Conservation (phyloP, 768 basidiomycete genomes). For the Dioszegia crocea region DNA sequence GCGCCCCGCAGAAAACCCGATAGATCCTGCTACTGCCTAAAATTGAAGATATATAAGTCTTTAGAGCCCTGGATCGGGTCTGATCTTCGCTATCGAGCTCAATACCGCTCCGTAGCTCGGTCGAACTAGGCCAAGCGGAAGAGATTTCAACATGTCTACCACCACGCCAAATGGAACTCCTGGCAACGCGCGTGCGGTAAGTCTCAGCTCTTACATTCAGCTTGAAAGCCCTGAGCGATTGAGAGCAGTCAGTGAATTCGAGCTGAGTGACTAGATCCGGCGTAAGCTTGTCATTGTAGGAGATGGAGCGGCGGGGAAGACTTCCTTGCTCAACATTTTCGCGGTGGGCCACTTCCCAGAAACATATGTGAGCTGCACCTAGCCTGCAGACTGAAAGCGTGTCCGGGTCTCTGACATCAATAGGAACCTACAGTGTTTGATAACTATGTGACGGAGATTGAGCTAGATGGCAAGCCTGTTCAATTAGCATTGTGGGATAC, state of each 20-base stretch:
- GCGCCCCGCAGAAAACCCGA: too few species aligned
- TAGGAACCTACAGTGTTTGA: slow-evolving; percentile 79
- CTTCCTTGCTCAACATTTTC: slow-evolving; percentile 42
- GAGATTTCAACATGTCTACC: slow-evolving; percentile 1
- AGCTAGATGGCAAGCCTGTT: slow-evolving; percentile 94
- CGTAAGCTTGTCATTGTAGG: slow-evolving; percentile 88
- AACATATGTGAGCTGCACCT: slow-evolving; percentile 21
- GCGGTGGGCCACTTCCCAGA: slow-evolving; percentile 49
- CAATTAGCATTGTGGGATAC: slow-evolving; percentile 99
- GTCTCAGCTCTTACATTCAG: not conserved
- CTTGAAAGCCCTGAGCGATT: not conserved
- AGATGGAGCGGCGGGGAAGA: slow-evolving; percentile 96
- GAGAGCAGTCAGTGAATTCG: not conserved
- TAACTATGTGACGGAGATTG: slow-evolving; percentile 98
- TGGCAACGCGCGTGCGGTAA: not conserved
- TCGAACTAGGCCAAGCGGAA: too few species aligned
- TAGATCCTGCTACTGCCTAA: too few species aligned
- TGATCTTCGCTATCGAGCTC: too few species aligned
- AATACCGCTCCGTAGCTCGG: too few species aligned
- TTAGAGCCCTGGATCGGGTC: too few species aligned
- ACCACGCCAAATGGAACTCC: not conserved
- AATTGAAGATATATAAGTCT: too few species aligned
- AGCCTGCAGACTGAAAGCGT: not conserved
- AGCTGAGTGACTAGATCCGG: slow-evolving; percentile 61
- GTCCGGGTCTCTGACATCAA: not conserved